Evolutionary conservation across 257 asterid species (phyloP), one percentile per base, ranked within the genome.

Genomic region (Eucommia ulmoides): DNA sequence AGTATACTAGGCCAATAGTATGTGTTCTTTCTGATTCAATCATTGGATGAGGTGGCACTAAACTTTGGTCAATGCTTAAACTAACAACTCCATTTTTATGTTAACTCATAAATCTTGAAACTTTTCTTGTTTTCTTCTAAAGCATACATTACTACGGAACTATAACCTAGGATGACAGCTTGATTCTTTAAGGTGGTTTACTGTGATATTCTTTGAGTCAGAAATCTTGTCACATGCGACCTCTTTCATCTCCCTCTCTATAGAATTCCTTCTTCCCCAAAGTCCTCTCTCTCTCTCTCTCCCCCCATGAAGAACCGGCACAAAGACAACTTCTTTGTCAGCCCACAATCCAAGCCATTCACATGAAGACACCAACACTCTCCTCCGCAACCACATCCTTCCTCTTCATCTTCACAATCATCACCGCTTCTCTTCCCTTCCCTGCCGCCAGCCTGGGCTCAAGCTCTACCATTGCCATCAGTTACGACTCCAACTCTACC

Each of bases 361-460:
- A 38, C 45, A 38, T 38, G 45, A 38, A 38, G 15, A 38, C n/a
- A 38, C 45, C 45, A n/a, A n/a, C n/a, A 8, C 45, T 38, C 17
- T 38, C 17, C 17, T 38, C 45, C 45, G n/a, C 14, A 7, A 38
- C 45, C 17, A 38, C 14, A 7, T 10, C 45, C 17, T 10, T 38
- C 45, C 12, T 14, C 45, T 15, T 38, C 45, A 2, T 15, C 3
- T 5, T 38, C 17, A 38, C n/a, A 3, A 38, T 38, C 45, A 38
- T 38, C 45, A 38, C n/a, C 17, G 15, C 15, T 14, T 3, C 45
- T 38, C 12, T 6, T 19, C 12, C 15, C 17, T 38, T 14, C n/a
- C 45, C 45, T 8, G 45, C n/a, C 45, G n/a, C 45, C 45, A 15
- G 45, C 45, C 45, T 38, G 17, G 45, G 45, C 45, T 15, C 45